Conservation (phyloP, 2,329 filamentous ascomycete genomes). For the Aspergillus ruber region DNA sequence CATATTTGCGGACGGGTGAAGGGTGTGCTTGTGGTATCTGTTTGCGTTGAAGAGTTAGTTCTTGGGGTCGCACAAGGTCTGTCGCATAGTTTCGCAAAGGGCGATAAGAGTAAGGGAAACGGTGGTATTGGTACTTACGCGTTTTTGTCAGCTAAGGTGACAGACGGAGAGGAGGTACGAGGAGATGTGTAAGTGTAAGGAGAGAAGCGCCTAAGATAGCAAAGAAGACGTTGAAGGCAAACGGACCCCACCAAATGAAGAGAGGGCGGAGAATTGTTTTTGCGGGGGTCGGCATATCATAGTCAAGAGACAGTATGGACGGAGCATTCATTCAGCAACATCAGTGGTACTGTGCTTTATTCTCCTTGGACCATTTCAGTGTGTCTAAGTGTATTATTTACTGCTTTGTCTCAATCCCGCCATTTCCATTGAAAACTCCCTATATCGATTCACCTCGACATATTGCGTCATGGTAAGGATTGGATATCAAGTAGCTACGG, state of each 20-base stretch:
- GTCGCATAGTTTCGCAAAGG: neutral
- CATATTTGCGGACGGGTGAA: neutral
- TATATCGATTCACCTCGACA: neutral
- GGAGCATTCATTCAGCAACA: no score
- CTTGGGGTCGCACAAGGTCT: neutral
- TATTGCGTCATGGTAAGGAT: conserved; percentile 25
- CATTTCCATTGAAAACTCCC: neutral
- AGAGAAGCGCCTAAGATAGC: conserved; percentile 4
- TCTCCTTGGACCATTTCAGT: no score
- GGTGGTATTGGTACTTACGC: no score
- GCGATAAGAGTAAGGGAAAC: no score
- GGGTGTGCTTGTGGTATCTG: neutral
- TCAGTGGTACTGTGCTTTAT: no score
- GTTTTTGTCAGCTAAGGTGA: neutral
- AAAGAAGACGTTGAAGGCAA: conserved; percentile 1
- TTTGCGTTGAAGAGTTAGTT: neutral
- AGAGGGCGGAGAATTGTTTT: conserved; percentile 33
- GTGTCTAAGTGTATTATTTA: no score
- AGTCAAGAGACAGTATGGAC: no score
- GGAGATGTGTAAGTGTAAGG: neutral
- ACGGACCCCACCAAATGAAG: conserved; percentile 14
- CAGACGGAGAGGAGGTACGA: neutral
- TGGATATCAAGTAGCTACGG: neutral
- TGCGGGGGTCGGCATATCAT: conserved; percentile 15
- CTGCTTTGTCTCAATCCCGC: neutral